A percentile compares a stretch with the other conserved stretches of the same genome.
Evolutionary conservation across 768 basidiomycete species (phyloP).

Genomic region (Hericium rajendrae): DNA sequence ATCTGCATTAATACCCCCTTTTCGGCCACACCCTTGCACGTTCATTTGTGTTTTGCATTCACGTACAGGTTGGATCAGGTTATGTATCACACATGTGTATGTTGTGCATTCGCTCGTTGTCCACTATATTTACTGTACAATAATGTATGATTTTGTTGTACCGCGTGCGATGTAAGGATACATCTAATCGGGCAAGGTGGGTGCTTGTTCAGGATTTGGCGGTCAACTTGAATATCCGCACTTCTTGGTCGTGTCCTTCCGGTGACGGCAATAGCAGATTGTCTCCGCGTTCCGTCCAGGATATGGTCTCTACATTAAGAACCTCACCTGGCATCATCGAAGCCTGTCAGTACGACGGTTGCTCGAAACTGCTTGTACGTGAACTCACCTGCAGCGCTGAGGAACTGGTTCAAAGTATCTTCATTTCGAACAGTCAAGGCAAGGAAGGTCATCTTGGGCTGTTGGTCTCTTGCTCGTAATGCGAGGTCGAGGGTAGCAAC

Average conservation of each 20-base stretch:
- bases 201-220: neutral
- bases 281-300: neutral
- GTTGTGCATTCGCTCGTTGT: no score
- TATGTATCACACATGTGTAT: neutral
- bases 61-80: neutral
- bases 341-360: no score
- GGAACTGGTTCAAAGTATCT: conserved; percentile 5
- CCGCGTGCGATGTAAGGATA: no score
- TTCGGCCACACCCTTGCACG: no score
- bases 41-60: no score
- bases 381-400: conserved; percentile 3
- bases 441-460: conserved; percentile 6
- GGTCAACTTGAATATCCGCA: neutral
- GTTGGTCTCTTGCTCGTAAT: neutral
- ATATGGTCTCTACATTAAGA: neutral
- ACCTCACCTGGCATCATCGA: neutral
- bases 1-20: no score
- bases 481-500: conserved; percentile 9
- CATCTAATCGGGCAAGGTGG: no score
- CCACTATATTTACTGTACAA: no score
- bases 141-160: no score
- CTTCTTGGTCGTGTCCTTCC: neutral
- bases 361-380: no score
- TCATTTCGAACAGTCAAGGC: conserved; percentile 10
- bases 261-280: neutral